A percentile compares a stretch with the other conserved stretches of the same genome.
Conservation (phyloP, 2,329 filamentous ascomycete genomes). For the Alternaria angustiovoidea region DNA sequence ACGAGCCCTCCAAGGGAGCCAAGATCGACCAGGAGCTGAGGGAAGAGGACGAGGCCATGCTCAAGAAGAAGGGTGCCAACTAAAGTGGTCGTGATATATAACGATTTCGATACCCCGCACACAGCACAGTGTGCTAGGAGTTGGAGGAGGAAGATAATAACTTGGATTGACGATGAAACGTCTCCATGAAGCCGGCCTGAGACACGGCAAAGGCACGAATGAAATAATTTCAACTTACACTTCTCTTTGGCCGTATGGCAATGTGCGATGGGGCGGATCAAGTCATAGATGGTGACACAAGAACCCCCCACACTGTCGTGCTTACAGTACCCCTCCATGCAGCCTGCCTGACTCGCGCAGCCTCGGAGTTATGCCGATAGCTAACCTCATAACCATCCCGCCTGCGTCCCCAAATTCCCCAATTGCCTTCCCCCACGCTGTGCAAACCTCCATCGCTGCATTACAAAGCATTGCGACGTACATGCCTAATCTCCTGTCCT, state of each 20-base stretch:
- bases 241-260: not conserved
- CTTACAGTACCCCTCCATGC: slow-evolving; percentile 16
- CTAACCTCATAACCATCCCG: slow-evolving; percentile 9
- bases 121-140: slow-evolving; percentile 10
- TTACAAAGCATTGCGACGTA: slow-evolving; percentile 18
- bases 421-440: slow-evolving; percentile 5
- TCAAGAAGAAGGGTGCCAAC: slow-evolving; percentile 67
- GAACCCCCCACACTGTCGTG: slow-evolving; percentile 19
- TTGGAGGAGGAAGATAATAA: slow-evolving; percentile 17
- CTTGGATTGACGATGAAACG: slow-evolving; percentile 17
- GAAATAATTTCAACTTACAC: slow-evolving; percentile 4
- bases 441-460: slow-evolving; percentile 9
- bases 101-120: slow-evolving; percentile 21
- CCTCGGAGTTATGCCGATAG: slow-evolving; percentile 20
- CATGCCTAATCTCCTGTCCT: slow-evolving; percentile 30
- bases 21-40: slow-evolving; percentile 74
- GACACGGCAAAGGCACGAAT: slow-evolving; percentile 17
- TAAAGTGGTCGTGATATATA: slow-evolving; percentile 15
- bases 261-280: slow-evolving; percentile 5
- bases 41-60: slow-evolving; percentile 71
- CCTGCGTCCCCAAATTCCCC: slow-evolving; percentile 1
- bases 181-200: slow-evolving; percentile 11
- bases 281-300: slow-evolving; percentile 13
- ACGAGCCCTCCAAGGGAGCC: slow-evolving; percentile 75
- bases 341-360: slow-evolving; percentile 26